Evolutionary conservation across 805 yeast species (phyloP).

Genomic region (Candida lessepsii): DNA sequence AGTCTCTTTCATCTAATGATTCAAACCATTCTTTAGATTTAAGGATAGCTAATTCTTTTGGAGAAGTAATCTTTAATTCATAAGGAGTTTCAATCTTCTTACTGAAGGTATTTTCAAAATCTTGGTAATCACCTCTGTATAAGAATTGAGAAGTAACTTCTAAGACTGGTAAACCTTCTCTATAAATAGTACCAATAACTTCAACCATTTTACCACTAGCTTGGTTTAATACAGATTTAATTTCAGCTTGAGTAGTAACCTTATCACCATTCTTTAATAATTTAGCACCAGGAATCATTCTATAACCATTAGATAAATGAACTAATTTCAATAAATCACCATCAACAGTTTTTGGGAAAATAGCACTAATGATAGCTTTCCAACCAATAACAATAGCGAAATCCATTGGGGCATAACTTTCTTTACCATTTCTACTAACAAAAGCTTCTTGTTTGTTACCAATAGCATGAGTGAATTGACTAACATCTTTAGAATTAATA

Average conservation of each 20-base stretch:
- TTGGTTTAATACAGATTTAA: slow-evolving; percentile 86
- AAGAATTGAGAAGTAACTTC: slow-evolving; percentile 94
- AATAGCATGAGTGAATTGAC: slow-evolving; percentile 94
- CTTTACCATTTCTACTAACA: slow-evolving; percentile 81
- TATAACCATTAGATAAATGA: slow-evolving; percentile 92
- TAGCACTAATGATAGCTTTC: slow-evolving; percentile 97
- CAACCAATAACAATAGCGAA: slow-evolving; percentile 98
- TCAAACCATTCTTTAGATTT: slow-evolving; percentile 98
- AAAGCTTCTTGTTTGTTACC: slow-evolving; percentile 97
- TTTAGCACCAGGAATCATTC: slow-evolving; percentile 86
- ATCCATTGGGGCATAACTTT: slow-evolving; percentile 95
- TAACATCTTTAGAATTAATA: slow-evolving; percentile 73
- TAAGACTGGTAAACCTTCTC: slow-evolving; percentile 79
- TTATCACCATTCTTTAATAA: slow-evolving; percentile 87
- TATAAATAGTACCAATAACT: slow-evolving; percentile 83
- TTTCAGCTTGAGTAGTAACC: slow-evolving; percentile 78
- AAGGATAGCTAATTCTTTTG: slow-evolving; percentile 90
- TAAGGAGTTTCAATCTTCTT: slow-evolving; percentile 84
- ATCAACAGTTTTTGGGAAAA: slow-evolving; percentile 93
- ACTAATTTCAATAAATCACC: slow-evolving; percentile 94
- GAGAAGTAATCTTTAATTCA: slow-evolving; percentile 66
- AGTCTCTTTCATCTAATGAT: slow-evolving; percentile 64
- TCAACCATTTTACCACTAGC: slow-evolving; percentile 94
- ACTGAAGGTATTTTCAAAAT: slow-evolving; percentile 90
- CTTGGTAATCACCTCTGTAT: slow-evolving; percentile 89